These are phyloP conservation scores for Solanum tarijense DNA, from an alignment of 257 asterid species.

Conservation along the genomic window DNA sequence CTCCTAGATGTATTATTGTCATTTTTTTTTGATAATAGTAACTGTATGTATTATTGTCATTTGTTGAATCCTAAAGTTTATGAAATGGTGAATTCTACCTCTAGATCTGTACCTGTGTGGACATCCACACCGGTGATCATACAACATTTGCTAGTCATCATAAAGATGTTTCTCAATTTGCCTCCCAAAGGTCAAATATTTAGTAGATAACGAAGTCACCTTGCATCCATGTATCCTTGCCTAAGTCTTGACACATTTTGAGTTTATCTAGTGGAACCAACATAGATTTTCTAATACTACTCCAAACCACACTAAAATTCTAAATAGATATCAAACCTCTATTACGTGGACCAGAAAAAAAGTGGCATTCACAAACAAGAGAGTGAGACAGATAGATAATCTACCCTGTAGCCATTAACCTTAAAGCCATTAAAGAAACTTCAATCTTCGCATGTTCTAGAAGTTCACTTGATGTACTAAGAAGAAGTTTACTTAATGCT, in stretches of 20 bases:
- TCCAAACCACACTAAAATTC: not conserved
- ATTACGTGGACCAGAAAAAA: not conserved
- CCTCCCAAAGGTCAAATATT: not conserved
- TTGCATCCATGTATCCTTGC: not conserved
- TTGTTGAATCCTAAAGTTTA: not conserved
- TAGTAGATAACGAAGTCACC: not conserved
- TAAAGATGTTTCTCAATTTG: not conserved
- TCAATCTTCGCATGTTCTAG: not conserved
- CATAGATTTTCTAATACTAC: not conserved
- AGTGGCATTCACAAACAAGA: not conserved
- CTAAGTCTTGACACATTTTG: not conserved
- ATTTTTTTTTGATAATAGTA: too few species aligned
- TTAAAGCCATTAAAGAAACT: not conserved
- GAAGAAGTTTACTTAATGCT: not conserved
- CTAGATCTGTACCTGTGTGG: not conserved
- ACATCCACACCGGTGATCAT: not conserved
- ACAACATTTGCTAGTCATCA: not conserved
- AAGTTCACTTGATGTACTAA: not conserved
- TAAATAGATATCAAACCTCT: not conserved
- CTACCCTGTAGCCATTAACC: not conserved
- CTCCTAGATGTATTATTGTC: not conserved
- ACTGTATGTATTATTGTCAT: not conserved
- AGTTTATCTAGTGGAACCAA: not conserved
- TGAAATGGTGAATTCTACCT: not conserved
- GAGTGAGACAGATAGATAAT: not conserved